These are phyloP conservation scores for Candida sakaeoensis DNA, from an alignment of 805 yeast genomes.

Conservation along the genomic window DNA sequence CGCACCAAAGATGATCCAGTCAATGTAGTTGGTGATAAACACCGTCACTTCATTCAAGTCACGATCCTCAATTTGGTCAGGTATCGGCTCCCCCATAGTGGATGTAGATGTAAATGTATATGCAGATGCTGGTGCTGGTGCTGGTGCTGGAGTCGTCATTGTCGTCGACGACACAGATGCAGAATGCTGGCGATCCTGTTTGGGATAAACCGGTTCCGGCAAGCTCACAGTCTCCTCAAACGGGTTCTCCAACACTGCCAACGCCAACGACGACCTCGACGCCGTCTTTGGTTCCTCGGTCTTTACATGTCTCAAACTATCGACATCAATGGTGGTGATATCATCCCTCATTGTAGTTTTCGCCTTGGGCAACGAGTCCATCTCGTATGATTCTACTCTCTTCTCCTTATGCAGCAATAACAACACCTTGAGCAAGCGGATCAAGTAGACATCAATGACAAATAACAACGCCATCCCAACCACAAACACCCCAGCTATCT, in stretches of 20 bases:
- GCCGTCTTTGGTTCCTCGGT: conserved; percentile 9
- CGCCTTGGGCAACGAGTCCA: neutral
- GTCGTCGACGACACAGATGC: no score
- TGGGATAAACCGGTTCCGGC: conserved; percentile 15
- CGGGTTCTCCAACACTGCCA: conserved; percentile 15
- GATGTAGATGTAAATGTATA: no score
- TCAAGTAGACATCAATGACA: conserved; percentile 42
- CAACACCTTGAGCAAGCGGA: conserved; percentile 20
- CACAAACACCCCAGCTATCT: conserved; percentile 70
- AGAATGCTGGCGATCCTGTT: conserved; percentile 9
- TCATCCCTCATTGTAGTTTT: conserved; percentile 27
- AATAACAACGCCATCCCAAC: conserved; percentile 55
- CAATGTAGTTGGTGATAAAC: conserved; percentile 44
- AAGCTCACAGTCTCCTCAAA: conserved; percentile 11
- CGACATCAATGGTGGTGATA: conserved; percentile 36
- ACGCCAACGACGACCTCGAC: conserved; percentile 1
- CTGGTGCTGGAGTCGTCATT: no score
- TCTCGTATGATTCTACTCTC: conserved; percentile 18
- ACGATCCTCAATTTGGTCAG: conserved; percentile 3
- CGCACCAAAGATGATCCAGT: conserved; percentile 48
- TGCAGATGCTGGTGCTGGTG: no score
- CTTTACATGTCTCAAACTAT: conserved; percentile 15
- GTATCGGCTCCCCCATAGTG: neutral
- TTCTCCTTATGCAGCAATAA: conserved; percentile 13
- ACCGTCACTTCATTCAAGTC: conserved; percentile 21